Base-by-base conservation (phyloP, 2,329 filamentous ascomycete species). In the Teratosphaeria gauchensis region DNA sequence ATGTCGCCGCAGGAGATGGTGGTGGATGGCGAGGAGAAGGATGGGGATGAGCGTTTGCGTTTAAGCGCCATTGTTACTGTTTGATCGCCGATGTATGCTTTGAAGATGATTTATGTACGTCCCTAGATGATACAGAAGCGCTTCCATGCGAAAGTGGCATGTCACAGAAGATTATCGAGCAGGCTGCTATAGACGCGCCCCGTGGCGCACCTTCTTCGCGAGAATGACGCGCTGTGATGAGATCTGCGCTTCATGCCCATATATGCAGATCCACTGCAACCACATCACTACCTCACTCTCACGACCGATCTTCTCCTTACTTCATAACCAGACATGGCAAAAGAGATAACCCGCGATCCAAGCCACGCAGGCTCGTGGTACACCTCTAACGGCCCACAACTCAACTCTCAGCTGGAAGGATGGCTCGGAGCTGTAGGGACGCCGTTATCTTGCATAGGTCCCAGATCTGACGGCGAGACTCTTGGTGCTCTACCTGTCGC, bases 301-400 rank as follows among this genome's bases (percentile, higher is more conserved):
- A 48, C 54, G 30, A 52, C 58, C 32, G 9, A 38, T 51, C 14
- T 28, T 21, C 32, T 33, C 5, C 55, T 16, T 12, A 48, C 19
- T 30, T 32, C 53, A 21, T 24, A 6, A 21, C 42, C 57, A 62
- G 33, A 42, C 66, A 66, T 61, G 66, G 24, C 61, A 33, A 61
- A 61, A 56, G 59, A 77, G 72, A 73, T 66, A 66, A 53, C 72
- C 56, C 76, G 86, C 68, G 72, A 77, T 64, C 86, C 90, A 21
- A 84, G 80, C 58, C 94, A 97, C 72, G 91, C 92, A 24, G 89
- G 89, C 46, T 87, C 85, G 19, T 99, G 94, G 94, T 99, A 99
- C 72, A 80, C 85, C 6, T 80, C 80, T 54, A 79, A 84, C 60
- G 75, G 80, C 5, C 70, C 72, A 1, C 73, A 74, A n/a, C 82